phyloP scores from a whole-genome alignment of 2,329 filamentous ascomycete genomes.

The Fusarium sp. region DNA sequence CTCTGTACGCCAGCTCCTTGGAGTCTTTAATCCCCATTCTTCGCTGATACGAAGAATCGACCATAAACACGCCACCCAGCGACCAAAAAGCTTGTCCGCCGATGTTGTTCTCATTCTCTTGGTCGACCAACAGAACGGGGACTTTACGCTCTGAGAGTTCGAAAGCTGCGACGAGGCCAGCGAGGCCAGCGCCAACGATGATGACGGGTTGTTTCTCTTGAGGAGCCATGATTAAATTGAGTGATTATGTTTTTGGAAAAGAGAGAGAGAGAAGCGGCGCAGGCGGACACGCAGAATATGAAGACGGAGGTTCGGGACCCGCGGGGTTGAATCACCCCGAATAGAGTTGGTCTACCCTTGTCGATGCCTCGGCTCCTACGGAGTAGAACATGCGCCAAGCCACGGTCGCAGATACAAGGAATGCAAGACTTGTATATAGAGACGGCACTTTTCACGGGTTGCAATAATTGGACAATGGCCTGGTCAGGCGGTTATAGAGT shows the following conservation, averaged over 20 bases:
- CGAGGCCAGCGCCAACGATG: conserved; percentile 65
- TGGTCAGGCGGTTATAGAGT: not conserved
- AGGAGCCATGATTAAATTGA: conserved; percentile 9
- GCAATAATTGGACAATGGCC: not conserved
- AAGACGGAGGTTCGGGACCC: not conserved
- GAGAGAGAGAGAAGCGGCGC: not conserved
- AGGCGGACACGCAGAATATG: not conserved
- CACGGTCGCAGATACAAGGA: conserved; percentile 4
- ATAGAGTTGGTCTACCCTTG: conserved; percentile 1
- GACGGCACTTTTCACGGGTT: not conserved
- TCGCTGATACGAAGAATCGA: conserved; percentile 65
- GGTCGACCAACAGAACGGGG: conserved; percentile 63
- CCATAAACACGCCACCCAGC: conserved; percentile 68
- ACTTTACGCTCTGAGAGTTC: conserved; percentile 62
- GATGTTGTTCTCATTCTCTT: conserved; percentile 64
- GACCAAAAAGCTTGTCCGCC: conserved; percentile 73
- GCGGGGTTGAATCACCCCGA: conserved; percentile 18
- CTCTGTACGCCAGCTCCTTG: conserved; percentile 64
- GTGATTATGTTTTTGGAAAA: not conserved
- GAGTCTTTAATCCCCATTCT: conserved; percentile 67
- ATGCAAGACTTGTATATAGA: not conserved
- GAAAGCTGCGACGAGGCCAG: conserved; percentile 67
- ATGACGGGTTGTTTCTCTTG: conserved; percentile 54
- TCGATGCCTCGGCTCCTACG: conserved; percentile 16
- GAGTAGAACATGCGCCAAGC: conserved; percentile 17